Base-by-base conservation (phyloP, 306 rosid genomes). In the Fagus sylvatica region DNA sequence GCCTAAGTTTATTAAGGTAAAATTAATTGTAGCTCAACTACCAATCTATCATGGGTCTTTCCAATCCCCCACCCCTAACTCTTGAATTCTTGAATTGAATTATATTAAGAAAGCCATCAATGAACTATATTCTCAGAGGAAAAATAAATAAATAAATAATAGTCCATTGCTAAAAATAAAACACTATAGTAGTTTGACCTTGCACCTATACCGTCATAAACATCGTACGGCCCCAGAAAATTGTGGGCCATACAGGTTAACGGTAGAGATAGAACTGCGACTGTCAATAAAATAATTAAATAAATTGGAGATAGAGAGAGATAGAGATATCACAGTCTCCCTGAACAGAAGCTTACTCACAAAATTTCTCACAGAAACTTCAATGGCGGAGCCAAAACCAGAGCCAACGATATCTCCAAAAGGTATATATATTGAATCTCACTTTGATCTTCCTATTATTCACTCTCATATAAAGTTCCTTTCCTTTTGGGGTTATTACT, bases 321-420 rank as follows among this genome's bases (percentile, higher is more conserved):
- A 69, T 2, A 64, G 1, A 62, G 41, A 33, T 46, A n/a, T 65
- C 70, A 8, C 48, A 11, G 22, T 36, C 11, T 62, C 28, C 10
- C n/a, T 16, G 6, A 15, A 62, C n/a, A 2, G 69, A 15, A 62
- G 1, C 43, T n/a, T 30, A 39, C 62, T 56, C 77, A 53, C 56
- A 36, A 32, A 71, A 34, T 8, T 9, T 15, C 53, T 69, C 54
- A 37, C 2, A 22, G 72, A 55, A 72, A 8, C 73, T 51, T 69
- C 72, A 65, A 85, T 84, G 91, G 91, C 91, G 2, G 95, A 85
- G 49, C 82, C 30, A 78, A 82, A 84, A 43, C 76, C 84, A 48
- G 81, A 81, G 32, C 82, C 62, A 11, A 56, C 79, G 16, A 85
- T 74, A 42, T 42, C 91, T 78, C 43, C 9, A 75, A 61, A 83